A percentile compares a stretch with the other conserved stretches of the same genome.
Conservation (phyloP, 139 green algal species). For the Chlorella vulgaris region DNA sequence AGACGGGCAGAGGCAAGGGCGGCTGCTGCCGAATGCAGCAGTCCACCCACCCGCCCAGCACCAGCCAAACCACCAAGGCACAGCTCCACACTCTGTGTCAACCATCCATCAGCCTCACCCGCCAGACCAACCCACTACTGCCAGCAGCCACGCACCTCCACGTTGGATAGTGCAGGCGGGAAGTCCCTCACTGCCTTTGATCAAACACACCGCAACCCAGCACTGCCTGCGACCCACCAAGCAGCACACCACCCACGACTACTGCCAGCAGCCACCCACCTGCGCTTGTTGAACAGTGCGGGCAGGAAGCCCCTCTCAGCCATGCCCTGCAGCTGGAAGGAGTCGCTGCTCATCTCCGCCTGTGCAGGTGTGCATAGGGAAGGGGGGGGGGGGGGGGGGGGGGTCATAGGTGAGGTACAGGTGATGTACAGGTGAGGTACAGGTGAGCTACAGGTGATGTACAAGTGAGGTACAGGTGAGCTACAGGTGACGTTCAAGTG, state of each 20-base stretch:
- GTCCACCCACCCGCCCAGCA: too few species aligned
- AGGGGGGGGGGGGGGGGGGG: not conserved
- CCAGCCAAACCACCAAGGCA: too few species aligned
- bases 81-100: too few species aligned
- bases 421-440: not conserved
- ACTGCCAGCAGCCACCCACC: too few species aligned
- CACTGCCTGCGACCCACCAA: not conserved
- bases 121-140: not conserved
- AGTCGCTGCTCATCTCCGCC: slow-evolving; percentile 95
- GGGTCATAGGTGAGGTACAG: not conserved
- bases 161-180: too few species aligned
- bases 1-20: too few species aligned
- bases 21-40: too few species aligned
- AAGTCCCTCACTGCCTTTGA: too few species aligned
- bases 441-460: not conserved
- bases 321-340: slow-evolving; percentile 95
- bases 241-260: not conserved
- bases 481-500: not conserved
- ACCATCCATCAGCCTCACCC: not conserved
- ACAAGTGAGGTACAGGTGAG: not conserved
- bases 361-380: not conserved
- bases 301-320: slow-evolving; percentile 95
- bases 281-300: slow-evolving; percentile 50
- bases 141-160: too few species aligned
- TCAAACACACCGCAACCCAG: too few species aligned